Evolutionary conservation across 2,329 filamentous ascomycete genomes (phyloP).

Genomic region (Cercospora zeae-maydis): DNA sequence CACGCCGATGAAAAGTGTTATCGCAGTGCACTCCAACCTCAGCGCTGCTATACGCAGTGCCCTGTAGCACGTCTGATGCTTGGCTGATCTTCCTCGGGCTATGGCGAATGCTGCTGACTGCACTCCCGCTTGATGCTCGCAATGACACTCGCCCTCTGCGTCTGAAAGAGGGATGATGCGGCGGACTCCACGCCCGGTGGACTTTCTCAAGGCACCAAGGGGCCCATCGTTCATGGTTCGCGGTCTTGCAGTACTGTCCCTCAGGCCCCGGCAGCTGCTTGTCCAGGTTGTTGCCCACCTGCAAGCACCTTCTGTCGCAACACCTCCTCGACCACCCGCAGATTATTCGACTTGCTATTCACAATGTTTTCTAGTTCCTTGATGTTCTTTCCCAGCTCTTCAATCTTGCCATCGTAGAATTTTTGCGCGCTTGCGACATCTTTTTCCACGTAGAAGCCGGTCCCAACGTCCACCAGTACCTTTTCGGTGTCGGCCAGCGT

Average conservation of each 20-base stretch:
- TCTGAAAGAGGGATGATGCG: background rate
- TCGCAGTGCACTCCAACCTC: background rate
- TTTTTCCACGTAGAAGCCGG: slow-evolving; percentile 93
- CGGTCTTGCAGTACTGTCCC: background rate
- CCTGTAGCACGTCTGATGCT: background rate
- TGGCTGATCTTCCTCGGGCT: background rate
- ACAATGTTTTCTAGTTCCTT: slow-evolving; percentile 67
- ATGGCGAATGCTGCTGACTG: background rate
- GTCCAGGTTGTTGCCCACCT: slow-evolving; percentile 24
- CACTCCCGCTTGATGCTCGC: background rate
- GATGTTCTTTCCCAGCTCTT: slow-evolving; percentile 61
- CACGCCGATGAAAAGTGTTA: background rate
- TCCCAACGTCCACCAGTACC: slow-evolving; percentile 88
- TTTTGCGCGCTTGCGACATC: slow-evolving; percentile 58
- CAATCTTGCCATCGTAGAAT: slow-evolving; percentile 67
- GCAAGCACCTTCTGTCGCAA: slow-evolving; percentile 40
- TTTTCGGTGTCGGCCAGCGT: slow-evolving; percentile 68
- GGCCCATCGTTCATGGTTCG: background rate
- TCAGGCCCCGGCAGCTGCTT: slow-evolving; percentile 13
- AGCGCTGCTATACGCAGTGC: background rate
- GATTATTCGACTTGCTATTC: slow-evolving; percentile 74
- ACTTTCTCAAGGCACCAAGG: background rate
- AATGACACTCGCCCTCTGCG: background rate
- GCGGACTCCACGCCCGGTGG: background rate
- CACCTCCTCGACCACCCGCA: slow-evolving; percentile 87